Percentiles rank a stretch among this genome's conserved stretches.
These are phyloP conservation scores for Hypsizygus ulmarius DNA, from an alignment of 1,284 basidiomycete genomes.

Conservation along the genomic window DNA sequence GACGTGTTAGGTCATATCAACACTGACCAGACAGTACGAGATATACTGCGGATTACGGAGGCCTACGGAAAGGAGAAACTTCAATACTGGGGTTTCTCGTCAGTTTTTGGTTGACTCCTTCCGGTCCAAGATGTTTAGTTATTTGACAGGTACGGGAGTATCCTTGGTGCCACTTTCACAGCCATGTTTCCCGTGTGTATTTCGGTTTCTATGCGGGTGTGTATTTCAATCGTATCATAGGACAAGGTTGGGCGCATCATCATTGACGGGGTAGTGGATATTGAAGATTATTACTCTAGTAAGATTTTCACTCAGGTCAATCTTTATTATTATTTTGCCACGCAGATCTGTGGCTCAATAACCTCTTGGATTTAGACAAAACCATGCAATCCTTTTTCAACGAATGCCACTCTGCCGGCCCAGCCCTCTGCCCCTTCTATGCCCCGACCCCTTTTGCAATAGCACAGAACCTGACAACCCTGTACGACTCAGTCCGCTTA, in stretches of 20 bases:
- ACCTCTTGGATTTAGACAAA: constrained; percentile 26
- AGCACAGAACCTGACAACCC: constrained; percentile 21
- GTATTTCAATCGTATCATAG: constrained; percentile 18
- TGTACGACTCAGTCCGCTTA: constrained; percentile 19
- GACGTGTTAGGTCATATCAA: constrained; percentile 38
- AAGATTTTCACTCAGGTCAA: constrained; percentile 1
- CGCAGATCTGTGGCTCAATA: constrained; percentile 25
- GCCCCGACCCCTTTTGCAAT: constrained; percentile 24
- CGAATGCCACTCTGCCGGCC: constrained; percentile 24
- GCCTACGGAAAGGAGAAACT: constrained; percentile 45
- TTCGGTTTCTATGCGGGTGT: background rate
- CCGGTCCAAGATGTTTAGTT: background rate
- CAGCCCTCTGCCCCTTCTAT: constrained; percentile 26
- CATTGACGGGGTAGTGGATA: constrained; percentile 39
- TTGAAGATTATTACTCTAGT: constrained; percentile 34
- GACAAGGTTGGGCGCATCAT: constrained; percentile 39
- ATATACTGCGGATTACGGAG: constrained; percentile 48
- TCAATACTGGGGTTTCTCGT: constrained; percentile 55
- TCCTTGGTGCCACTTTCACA: constrained; percentile 46
- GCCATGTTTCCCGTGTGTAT: constrained; percentile 46
- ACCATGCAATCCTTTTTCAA: constrained; percentile 26
- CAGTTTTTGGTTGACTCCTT: constrained; percentile 17
- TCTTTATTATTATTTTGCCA: background rate
- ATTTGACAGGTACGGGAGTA: constrained; percentile 38
- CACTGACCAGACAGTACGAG: constrained; percentile 44